phyloP scores from a whole-genome alignment of 306 rosid species.

The Myrica gale region DNA sequence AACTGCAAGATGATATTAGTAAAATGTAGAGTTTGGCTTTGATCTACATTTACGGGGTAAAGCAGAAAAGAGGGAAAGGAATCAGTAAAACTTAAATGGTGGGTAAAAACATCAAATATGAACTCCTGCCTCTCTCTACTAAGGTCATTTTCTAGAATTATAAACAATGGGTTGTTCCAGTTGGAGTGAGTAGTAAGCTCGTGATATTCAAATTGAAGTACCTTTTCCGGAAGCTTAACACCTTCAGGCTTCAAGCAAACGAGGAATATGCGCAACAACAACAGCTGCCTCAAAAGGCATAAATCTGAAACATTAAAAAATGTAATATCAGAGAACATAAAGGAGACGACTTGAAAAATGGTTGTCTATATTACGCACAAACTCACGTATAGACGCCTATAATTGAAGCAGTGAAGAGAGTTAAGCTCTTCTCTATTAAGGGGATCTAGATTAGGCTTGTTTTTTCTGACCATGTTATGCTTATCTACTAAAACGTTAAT shows the following conservation, averaged over 20 bases:
- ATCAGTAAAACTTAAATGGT: not conserved
- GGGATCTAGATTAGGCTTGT: too few relatives aligned
- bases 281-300: constrained; percentile 31
- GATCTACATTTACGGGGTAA: not conserved
- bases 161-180: not conserved
- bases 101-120: not conserved
- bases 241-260: constrained; percentile 24
- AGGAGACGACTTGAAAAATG: not conserved
- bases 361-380: too few relatives aligned
- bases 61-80: not conserved
- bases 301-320: constrained; percentile 31
- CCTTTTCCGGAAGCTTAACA: constrained; percentile 36
- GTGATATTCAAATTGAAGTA: not conserved
- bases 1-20: not conserved
- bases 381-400: too few relatives aligned
- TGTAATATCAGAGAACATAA: not conserved
- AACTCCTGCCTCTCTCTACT: too few relatives aligned
- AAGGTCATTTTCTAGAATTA: not conserved
- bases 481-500: too few relatives aligned
- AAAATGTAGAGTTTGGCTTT: not conserved
- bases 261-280: constrained; percentile 14
- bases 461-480: too few relatives aligned
- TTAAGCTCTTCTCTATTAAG: too few relatives aligned
- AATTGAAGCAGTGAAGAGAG: too few relatives aligned
- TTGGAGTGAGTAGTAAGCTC: not conserved